Evolutionary conservation across 305 asterid species (phyloP), one percentile per base, ranked within the genome.

Genomic region (Vinca major): DNA sequence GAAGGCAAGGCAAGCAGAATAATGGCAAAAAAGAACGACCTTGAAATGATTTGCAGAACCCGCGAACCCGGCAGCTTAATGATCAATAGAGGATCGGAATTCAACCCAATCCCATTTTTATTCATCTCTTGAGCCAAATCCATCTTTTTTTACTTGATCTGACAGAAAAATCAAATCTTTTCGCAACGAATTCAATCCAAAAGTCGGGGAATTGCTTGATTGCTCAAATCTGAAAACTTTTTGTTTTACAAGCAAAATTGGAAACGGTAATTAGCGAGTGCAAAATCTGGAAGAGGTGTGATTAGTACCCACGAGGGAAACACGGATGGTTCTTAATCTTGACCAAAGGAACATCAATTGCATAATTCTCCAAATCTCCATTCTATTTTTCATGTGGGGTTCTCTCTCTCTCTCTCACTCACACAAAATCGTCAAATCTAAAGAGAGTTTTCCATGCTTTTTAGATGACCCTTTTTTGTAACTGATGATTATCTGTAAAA

Each of bases 241-340:
- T 26, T 26, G 33, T 0, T 26, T 26, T 26, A 26, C 33, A 26
- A 26, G 33, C 33, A 26, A 26, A 26, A 26, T 26, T 26, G 33
- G 33, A 26, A 26, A 26, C 33, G 33, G 33, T 0, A 17, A 54
- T 63, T 89, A 90, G 85, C 95, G 93, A 73, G 89, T 74, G 81
- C 93, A 88, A 75, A 90, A 90, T 75, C 95, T 82, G 67, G 97
- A 72, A 60, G 97, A 93, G 67, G 97, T 86, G 86, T 90, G 97
- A 48, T 90, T 90, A 53, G 90, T 95, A 83, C 96, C 95, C 81
- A 88, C 88, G 53, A 90, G 91, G 78, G 83, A 83, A 65, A 85
- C 77, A 73, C 84, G 89, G 43, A n/a, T 75, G 63, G 62, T 78
- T 82, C 75, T 76, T 13, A 71, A 70, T 45, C 79, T 73, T 21